A percentile compares a stretch with the other conserved stretches of the same genome.
These are phyloP conservation scores for Colletotrichum viniferum DNA, from an alignment of 2,329 filamentous ascomycete species.

Conservation along the genomic window DNA sequence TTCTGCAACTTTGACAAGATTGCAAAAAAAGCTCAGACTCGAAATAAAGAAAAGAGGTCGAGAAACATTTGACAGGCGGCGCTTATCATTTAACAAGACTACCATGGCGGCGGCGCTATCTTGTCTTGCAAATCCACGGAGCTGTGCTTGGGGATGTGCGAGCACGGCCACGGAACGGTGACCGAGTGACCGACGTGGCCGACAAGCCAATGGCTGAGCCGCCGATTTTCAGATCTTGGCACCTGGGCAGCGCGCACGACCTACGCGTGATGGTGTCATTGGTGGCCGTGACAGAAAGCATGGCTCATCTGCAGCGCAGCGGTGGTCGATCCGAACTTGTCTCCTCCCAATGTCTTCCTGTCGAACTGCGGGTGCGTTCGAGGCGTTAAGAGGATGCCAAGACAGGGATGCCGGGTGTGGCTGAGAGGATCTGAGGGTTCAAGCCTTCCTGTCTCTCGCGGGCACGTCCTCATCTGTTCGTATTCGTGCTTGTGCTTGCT, in stretches of 20 bases:
- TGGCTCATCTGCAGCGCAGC: background rate
- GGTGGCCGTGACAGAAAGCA: background rate
- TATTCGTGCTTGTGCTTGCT: background rate
- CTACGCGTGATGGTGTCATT: background rate
- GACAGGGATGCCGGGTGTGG: background rate
- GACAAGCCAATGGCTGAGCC: slow-evolving; percentile 9
- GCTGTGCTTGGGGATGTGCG: slow-evolving; percentile 21
- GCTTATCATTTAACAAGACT: slow-evolving; percentile 5
- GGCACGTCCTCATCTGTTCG: background rate
- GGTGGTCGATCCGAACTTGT: slow-evolving; percentile 1
- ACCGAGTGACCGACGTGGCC: slow-evolving; percentile 18
- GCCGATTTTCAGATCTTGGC: slow-evolving; percentile 16
- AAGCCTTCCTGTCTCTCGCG: background rate
- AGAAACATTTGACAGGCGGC: background rate
- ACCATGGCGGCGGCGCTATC: background rate
- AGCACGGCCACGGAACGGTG: slow-evolving; percentile 6
- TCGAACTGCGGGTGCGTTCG: background rate
- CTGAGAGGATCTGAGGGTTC: background rate
- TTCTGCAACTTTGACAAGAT: background rate
- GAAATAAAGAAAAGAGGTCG: background rate
- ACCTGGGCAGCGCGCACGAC: background rate
- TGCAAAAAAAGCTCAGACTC: background rate
- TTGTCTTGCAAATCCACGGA: slow-evolving; percentile 2
- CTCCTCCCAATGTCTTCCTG: background rate
- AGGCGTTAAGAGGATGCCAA: background rate